Percentiles rank a stretch among this genome's conserved stretches.
These are phyloP conservation scores for Phytopythium helicoides DNA, from an alignment of 352 stramenopile genomes.

Conservation along the genomic window DNA sequence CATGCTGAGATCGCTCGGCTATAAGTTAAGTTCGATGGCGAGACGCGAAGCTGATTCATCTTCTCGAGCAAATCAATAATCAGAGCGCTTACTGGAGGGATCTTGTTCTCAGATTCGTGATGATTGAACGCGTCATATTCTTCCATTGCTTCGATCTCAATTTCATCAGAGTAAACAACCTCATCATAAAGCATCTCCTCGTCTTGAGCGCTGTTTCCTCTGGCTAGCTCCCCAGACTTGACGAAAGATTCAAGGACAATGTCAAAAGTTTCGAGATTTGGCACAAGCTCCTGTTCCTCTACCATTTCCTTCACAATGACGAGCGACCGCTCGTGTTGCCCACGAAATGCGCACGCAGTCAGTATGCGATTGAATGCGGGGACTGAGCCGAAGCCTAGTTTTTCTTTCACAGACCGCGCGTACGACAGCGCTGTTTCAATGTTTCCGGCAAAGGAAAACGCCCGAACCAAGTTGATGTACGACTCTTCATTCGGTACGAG, in stretches of 20 bases:
- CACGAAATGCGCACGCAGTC: conserved; percentile 46
- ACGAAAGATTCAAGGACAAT: conserved; percentile 52
- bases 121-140: background rate
- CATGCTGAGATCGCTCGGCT: conserved; percentile 36
- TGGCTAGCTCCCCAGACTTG: conserved; percentile 13
- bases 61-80: conserved; percentile 28
- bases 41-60: conserved; percentile 21
- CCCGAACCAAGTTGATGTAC: conserved; percentile 48
- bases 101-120: background rate
- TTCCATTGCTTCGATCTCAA: conserved; percentile 12
- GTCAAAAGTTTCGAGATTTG: conserved; percentile 57
- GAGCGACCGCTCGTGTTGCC: conserved; percentile 32
- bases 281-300: conserved; percentile 16
- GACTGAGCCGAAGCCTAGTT: conserved; percentile 33
- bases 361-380: conserved; percentile 59
- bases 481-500: conserved; percentile 34
- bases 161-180: conserved; percentile 11
- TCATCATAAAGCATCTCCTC: conserved; percentile 17
- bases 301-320: conserved; percentile 41
- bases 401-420: conserved; percentile 36
- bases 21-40: conserved; percentile 20
- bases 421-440: conserved; percentile 37
- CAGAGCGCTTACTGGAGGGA: conserved; percentile 1
- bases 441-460: conserved; percentile 51
- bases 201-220: conserved; percentile 16